Evolutionary conservation across 305 asterid species (phyloP), one percentile per base, ranked within the genome.

Genomic region (Rubia balearica): DNA sequence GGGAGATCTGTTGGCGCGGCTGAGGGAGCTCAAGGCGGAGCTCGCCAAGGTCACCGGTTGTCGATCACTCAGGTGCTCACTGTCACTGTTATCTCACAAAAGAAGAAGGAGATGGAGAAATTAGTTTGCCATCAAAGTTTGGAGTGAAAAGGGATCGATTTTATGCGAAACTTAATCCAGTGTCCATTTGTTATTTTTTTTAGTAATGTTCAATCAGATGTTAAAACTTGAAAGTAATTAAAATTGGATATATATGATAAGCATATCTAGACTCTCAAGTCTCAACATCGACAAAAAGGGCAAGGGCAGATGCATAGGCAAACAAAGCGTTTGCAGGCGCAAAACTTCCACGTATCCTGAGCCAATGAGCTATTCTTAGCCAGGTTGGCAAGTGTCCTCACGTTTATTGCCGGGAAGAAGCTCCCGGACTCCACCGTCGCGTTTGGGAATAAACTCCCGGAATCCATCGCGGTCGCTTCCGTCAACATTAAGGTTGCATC

Each of bases 41-140:
- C 82, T 81, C 46, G 77, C 84, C 11, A 81, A 81, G 74, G 84
- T 81, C 72, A 81, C 84, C 65, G 84, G 84, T 33, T 33, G 33
- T 30, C 2, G 38, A 33, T 33, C 38, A 0, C 38, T 33, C 38
- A 81, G 77, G 82, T 8, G 19, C 19, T 30, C 8, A n/a, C n/a
- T n/a, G n/a, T 33, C 38, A 33, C 3, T 33, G 38, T 27, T 27
- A 33, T 33, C 38, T 33, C 38, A 33, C 38, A 33, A 33, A 33
- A 33, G 3, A 33, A 33, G 38, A 33, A 33, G 38, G 38, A 33
- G 5, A 33, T 33, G 76, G 63, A 64, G 83, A 33, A 81, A 33
- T 33, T 33, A 81, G 68, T 81, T 72, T 64, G 83, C 85, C 45
- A 78, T 81, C 69, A 81, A 81, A 27, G 30, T 27, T 27, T 27